Evolutionary conservation across 2,329 filamentous ascomycete species (phyloP).

Genomic region (Neonectria coccinea): DNA sequence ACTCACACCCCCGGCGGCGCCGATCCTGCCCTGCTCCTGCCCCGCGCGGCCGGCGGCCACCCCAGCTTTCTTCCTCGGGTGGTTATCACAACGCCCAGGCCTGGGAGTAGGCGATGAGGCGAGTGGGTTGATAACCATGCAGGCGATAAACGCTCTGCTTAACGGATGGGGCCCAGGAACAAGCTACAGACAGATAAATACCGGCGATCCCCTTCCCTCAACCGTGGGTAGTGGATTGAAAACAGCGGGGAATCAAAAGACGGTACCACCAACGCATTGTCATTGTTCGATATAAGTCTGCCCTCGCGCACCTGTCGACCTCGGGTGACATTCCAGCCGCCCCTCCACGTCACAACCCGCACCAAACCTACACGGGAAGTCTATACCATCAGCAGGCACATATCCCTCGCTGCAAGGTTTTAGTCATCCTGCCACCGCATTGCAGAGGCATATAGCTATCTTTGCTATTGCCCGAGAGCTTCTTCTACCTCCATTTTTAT

Average conservation of each 20-base stretch:
- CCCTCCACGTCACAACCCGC: slow-evolving; percentile 38
- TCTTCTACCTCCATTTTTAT: background rate
- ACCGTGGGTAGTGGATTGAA: slow-evolving; percentile 24
- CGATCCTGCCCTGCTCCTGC: slow-evolving; percentile 27
- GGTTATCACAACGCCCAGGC: slow-evolving; percentile 40
- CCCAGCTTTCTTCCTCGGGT: slow-evolving; percentile 34
- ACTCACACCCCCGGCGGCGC: slow-evolving; percentile 15
- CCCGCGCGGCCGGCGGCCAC: slow-evolving; percentile 38
- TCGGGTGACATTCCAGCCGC: slow-evolving; percentile 26
- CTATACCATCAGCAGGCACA: background rate
- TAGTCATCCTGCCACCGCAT: background rate
- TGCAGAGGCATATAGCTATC: background rate
- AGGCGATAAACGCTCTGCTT: slow-evolving; percentile 18
- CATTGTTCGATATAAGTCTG: slow-evolving; percentile 11
- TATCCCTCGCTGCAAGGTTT: background rate
- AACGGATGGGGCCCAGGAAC: slow-evolving; percentile 15
- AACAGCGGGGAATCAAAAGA: slow-evolving; percentile 34
- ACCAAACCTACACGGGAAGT: slow-evolving; percentile 17
- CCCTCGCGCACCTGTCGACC: slow-evolving; percentile 18
- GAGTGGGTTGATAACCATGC: slow-evolving; percentile 22
- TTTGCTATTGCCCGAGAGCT: background rate
- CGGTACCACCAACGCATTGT: slow-evolving; percentile 20
- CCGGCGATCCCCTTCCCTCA: slow-evolving; percentile 31
- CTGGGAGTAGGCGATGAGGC: slow-evolving; percentile 29
- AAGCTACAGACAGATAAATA: slow-evolving; percentile 35